Evolutionary conservation across 192 early-diverging fungal genomes (phyloP).

Genomic region (Coemansia sp.): DNA sequence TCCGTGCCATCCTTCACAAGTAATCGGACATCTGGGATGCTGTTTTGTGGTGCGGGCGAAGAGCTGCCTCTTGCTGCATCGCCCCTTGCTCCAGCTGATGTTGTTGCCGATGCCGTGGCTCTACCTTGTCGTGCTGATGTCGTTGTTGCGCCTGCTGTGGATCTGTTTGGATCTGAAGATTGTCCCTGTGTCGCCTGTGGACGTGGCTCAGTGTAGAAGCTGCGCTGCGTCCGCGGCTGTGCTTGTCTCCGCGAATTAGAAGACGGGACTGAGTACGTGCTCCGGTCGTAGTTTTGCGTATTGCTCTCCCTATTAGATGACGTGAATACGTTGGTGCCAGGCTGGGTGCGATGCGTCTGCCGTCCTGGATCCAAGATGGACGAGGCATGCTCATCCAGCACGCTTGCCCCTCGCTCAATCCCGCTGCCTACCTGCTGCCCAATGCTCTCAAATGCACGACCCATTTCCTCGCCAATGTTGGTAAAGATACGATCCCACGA

Average conservation of each 20-base stretch:
- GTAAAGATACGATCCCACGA: slow-evolving; percentile 49
- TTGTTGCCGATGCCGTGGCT: background rate
- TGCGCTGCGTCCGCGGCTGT: slow-evolving; percentile 15
- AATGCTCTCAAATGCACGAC: slow-evolving; percentile 34
- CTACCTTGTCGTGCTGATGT: background rate
- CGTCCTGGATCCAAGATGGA: background rate
- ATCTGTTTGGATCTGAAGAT: background rate
- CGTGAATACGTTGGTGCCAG: background rate
- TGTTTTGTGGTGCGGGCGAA: background rate
- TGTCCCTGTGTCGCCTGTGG: slow-evolving; percentile 17
- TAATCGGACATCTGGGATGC: slow-evolving; percentile 23
- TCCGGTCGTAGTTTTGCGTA: slow-evolving; percentile 3
- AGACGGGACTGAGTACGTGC: slow-evolving; percentile 19
- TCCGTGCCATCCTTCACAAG: slow-evolving; percentile 56
- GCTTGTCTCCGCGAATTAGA: slow-evolving; percentile 9
- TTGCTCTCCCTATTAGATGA: background rate
- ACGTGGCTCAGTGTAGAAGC: slow-evolving; percentile 16
- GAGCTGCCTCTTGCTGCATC: background rate
- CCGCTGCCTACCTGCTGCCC: slow-evolving; percentile 23
- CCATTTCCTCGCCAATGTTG: slow-evolving; percentile 44
- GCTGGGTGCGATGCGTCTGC: background rate
- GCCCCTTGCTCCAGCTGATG: background rate
- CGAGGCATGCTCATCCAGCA: slow-evolving; percentile 7
- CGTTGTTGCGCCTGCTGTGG: background rate
- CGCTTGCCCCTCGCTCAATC: slow-evolving; percentile 22